Evolutionary conservation across 805 yeast genomes (phyloP).

Genomic region (Naumovozyma dairenensis): DNA sequence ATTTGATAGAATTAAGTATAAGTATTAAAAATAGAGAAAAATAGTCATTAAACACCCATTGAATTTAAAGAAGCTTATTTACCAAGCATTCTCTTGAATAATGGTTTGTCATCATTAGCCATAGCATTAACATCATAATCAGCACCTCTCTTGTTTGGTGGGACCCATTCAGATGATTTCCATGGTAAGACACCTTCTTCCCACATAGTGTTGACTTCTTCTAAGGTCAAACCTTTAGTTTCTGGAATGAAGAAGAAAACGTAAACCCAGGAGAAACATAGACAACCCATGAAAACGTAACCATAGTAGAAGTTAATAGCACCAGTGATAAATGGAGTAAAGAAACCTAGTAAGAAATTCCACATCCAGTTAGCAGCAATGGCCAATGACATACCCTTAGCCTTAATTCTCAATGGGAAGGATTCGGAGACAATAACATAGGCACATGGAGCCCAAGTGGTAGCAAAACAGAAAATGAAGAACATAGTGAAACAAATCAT

Average conservation of each 20-base stretch:
- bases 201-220: slow-evolving; percentile 61
- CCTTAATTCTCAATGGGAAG: slow-evolving; percentile 61
- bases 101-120: slow-evolving; percentile 10
- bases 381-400: slow-evolving; percentile 45
- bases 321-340: slow-evolving; percentile 58
- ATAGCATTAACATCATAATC: slow-evolving; percentile 8
- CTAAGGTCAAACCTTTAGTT: slow-evolving; percentile 71
- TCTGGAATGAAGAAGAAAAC: slow-evolving; percentile 63
- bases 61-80: slow-evolving; percentile 3
- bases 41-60: no score
- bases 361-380: slow-evolving; percentile 53
- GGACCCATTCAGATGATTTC: slow-evolving; percentile 39
- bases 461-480: slow-evolving; percentile 62
- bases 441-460: slow-evolving; percentile 65
- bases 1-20: no score
- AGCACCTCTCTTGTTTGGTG: slow-evolving; percentile 29
- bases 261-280: slow-evolving; percentile 45
- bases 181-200: slow-evolving; percentile 31
- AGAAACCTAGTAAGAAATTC: slow-evolving; percentile 55
- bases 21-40: no score
- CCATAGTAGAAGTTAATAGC: slow-evolving; percentile 64
- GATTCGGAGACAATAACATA: slow-evolving; percentile 58
- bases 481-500: slow-evolving; percentile 64
- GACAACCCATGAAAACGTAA: slow-evolving; percentile 47
- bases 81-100: slow-evolving; percentile 8